A percentile compares a stretch with the other conserved stretches of the same genome.
phyloP scores from a whole-genome alignment of 345 rosid species.

The Citrus maxima region DNA sequence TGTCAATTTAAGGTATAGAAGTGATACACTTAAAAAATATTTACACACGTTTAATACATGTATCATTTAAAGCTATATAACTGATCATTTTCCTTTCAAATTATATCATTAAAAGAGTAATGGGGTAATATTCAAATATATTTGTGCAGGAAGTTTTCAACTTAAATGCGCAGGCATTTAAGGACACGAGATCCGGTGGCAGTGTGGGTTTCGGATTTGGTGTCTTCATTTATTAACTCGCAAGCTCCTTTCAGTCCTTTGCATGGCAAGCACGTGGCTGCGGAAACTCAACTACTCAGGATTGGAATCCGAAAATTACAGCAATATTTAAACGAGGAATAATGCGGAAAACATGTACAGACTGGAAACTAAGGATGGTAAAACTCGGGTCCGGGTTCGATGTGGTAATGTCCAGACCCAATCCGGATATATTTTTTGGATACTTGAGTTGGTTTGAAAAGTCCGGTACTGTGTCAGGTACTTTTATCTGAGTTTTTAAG shows the following conservation, averaged over 20 bases:
- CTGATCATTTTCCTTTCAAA: rapidly evolving
- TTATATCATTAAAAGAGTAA: too few relatives aligned
- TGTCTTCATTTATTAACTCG: not conserved
- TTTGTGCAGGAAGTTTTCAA: too few relatives aligned
- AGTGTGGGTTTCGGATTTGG: not conserved
- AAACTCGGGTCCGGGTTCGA: too few relatives aligned
- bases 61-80: rapidly evolving
- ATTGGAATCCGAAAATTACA: not conserved
- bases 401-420: too few relatives aligned
- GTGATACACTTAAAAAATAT: too few relatives aligned
- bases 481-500: too few relatives aligned
- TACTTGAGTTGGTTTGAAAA: too few relatives aligned
- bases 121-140: too few relatives aligned
- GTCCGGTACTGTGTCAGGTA: rapidly evolving
- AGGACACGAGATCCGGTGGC: not conserved
- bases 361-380: too few relatives aligned
- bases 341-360: too few relatives aligned
- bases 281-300: not conserved
- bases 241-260: not conserved
- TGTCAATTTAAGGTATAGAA: rapidly evolving
- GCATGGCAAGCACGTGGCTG: conserved; percentile 24
- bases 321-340: not conserved
- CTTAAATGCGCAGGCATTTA: too few relatives aligned
- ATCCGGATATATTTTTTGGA: too few relatives aligned
- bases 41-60: rapidly evolving